Evolutionary conservation across 805 yeast genomes (phyloP).

Genomic region (Groenewaldozyma tartarivorans): DNA sequence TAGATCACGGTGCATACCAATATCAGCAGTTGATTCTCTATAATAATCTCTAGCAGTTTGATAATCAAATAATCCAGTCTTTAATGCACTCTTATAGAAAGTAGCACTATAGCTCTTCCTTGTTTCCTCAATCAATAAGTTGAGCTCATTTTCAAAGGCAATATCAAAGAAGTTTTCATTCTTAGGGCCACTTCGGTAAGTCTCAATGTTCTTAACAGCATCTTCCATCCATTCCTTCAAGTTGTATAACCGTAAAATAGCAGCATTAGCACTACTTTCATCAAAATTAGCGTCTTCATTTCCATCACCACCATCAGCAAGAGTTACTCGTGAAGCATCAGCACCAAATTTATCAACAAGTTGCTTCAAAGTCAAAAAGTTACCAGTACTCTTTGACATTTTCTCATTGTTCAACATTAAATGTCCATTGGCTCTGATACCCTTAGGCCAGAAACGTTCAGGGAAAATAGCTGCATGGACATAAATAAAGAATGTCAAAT

Average conservation of each 20-base stretch:
- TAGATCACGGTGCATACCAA: slow-evolving; percentile 57
- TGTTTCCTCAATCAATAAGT: slow-evolving; percentile 64
- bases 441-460: slow-evolving; percentile 83
- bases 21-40: slow-evolving; percentile 59
- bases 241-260: slow-evolving; percentile 84
- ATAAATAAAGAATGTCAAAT: slow-evolving; percentile 91
- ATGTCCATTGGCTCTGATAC: slow-evolving; percentile 93
- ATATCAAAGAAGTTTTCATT: slow-evolving; percentile 63
- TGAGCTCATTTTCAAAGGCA: slow-evolving; percentile 93
- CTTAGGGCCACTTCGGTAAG: slow-evolving; percentile 43
- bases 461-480: slow-evolving; percentile 90
- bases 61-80: slow-evolving; percentile 85
- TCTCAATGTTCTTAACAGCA: slow-evolving; percentile 39
- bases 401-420: slow-evolving; percentile 90
- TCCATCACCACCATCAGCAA: slow-evolving; percentile 97
- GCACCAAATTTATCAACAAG: slow-evolving; percentile 87
- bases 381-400: slow-evolving; percentile 98
- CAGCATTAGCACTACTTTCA: slow-evolving; percentile 93
- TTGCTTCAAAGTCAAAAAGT: slow-evolving; percentile 84
- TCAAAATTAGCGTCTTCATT: slow-evolving; percentile 98
- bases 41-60: slow-evolving; percentile 94
- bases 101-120: slow-evolving; percentile 61
- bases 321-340: slow-evolving; percentile 92
- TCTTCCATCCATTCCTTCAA: slow-evolving; percentile 96
- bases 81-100: slow-evolving; percentile 80